Conservation (phyloP, 2,329 filamentous ascomycete species). For the Beauveria caledonica region DNA sequence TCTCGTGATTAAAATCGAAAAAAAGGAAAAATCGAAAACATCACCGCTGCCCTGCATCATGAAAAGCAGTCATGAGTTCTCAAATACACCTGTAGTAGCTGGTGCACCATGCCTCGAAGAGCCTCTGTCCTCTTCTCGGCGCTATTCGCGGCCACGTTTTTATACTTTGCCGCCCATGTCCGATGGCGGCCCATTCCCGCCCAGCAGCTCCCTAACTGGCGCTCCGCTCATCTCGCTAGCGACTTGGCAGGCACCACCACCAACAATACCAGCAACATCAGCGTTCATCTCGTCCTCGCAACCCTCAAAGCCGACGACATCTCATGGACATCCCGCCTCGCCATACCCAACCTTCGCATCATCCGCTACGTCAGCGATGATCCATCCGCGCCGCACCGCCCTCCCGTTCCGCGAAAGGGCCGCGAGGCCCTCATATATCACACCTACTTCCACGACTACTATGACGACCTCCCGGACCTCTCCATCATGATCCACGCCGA, state of each 20-base stretch:
- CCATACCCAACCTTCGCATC: constrained; percentile 25
- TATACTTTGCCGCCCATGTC: neutral
- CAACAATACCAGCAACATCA: constrained; percentile 13
- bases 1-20: too few relatives aligned
- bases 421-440: constrained; percentile 57
- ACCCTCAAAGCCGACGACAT: constrained; percentile 21
- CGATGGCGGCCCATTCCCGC: neutral
- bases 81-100: too few relatives aligned
- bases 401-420: constrained; percentile 47
- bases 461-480: constrained; percentile 49
- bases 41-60: too few relatives aligned
- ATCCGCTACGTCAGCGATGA: constrained; percentile 44
- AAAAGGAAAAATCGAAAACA: too few relatives aligned
- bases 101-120: neutral
- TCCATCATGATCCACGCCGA: constrained; percentile 55
- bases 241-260: neutral
- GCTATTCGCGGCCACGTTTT: neutral
- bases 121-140: neutral
- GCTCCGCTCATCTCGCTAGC: neutral
- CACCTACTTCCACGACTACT: constrained; percentile 53
- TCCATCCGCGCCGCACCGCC: constrained; percentile 34
- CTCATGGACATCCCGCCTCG: constrained; percentile 22
- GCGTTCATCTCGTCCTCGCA: constrained; percentile 24
- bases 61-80: too few relatives aligned
- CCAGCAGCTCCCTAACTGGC: neutral